Evolutionary conservation across 2,329 filamentous ascomycete species (phyloP).

Genomic region (Nemania bipapillata): DNA sequence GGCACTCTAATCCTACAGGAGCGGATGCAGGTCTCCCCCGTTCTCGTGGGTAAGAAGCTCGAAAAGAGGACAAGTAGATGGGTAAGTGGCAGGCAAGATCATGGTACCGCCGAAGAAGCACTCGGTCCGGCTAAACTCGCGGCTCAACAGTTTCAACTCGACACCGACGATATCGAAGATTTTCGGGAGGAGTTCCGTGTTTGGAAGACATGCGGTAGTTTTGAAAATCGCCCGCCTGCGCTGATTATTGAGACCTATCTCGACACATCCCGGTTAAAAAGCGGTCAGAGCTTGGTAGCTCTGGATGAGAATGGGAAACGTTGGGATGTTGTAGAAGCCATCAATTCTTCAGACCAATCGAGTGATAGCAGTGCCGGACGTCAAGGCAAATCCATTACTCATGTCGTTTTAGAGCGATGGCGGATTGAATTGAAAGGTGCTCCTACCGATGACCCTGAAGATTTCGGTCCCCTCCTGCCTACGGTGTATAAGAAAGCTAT

Average conservation of each 20-base stretch:
- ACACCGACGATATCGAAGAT: constrained; percentile 90
- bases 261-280: constrained; percentile 79
- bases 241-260: constrained; percentile 92
- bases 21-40: constrained; percentile 70
- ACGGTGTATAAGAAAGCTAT: constrained; percentile 98
- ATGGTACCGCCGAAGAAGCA: background rate
- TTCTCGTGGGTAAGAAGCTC: constrained; percentile 46
- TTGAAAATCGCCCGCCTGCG: constrained; percentile 80
- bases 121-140: constrained; percentile 28
- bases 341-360: constrained; percentile 71
- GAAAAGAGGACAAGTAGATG: constrained; percentile 51
- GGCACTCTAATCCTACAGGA: constrained; percentile 85
- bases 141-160: constrained; percentile 82
- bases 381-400: constrained; percentile 64
- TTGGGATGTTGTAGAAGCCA: constrained; percentile 88
- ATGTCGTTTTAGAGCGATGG: constrained; percentile 92
- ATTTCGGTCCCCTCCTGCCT: constrained; percentile 74
- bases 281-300: constrained; percentile 86
- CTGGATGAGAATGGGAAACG: constrained; percentile 89
- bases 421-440: constrained; percentile 79
- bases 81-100: constrained; percentile 42
- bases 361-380: constrained; percentile 59
- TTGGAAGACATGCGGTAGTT: constrained; percentile 84
- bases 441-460: constrained; percentile 60
- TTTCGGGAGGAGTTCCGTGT: constrained; percentile 81